phyloP scores from a whole-genome alignment of 2,329 filamentous ascomycete species.

The Pseudogymnoascus sp. region DNA sequence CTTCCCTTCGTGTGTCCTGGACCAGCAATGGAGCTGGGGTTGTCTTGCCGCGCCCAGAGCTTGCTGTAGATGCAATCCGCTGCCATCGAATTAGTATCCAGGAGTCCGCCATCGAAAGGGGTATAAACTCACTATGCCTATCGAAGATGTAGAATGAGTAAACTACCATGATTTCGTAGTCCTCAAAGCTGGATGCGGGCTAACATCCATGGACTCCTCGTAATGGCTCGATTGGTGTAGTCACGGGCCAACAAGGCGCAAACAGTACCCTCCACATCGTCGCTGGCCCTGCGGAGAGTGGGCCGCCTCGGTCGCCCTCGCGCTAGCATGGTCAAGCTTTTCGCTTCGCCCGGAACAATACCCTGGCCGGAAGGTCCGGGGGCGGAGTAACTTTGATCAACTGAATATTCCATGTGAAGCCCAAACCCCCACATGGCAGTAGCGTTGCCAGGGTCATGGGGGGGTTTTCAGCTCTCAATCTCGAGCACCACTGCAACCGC shows the following conservation, averaged over 20 bases:
- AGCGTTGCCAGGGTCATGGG: background rate
- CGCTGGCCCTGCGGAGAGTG: background rate
- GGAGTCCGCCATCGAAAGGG: slow-evolving; percentile 3
- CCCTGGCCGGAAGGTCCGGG: background rate
- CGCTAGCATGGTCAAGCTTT: slow-evolving; percentile 7
- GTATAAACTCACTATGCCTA: slow-evolving; percentile 66
- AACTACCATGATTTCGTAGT: slow-evolving; percentile 64
- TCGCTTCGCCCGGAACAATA: slow-evolving; percentile 7
- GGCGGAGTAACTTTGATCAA: slow-evolving; percentile 3
- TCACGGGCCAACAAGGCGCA: slow-evolving; percentile 8
- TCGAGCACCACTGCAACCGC: slow-evolving; percentile 2
- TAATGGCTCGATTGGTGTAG: slow-evolving; percentile 7
- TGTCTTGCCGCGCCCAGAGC: slow-evolving; percentile 53
- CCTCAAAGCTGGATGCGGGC: slow-evolving; percentile 1
- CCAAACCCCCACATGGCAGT: slow-evolving; percentile 7
- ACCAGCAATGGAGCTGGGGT: slow-evolving; percentile 37
- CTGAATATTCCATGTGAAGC: background rate
- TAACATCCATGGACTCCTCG: slow-evolving; percentile 9
- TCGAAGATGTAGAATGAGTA: slow-evolving; percentile 99
- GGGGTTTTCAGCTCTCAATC: slow-evolving; percentile 3
- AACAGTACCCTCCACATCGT: slow-evolving; percentile 8
- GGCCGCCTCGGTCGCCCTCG: background rate
- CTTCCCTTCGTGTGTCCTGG: slow-evolving; percentile 37
- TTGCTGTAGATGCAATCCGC: slow-evolving; percentile 97
- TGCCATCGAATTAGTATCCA: slow-evolving; percentile 34